Conservation (phyloP, 164 flowering plant species). For the Magnolia kwangsiensis region DNA sequence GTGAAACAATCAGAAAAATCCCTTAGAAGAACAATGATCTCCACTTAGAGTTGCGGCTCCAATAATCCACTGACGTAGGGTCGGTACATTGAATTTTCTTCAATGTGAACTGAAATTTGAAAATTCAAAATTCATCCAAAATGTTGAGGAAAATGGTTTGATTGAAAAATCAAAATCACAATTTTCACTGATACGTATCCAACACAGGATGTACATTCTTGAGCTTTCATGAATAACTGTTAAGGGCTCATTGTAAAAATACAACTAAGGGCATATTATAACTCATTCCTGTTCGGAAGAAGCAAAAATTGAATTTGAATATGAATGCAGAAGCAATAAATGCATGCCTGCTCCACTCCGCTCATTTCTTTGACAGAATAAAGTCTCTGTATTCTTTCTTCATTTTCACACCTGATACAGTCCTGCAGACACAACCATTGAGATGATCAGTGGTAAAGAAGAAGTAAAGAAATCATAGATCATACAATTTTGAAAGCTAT, state of each 20-base stretch:
- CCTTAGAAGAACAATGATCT: too few relatives aligned
- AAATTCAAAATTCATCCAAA: not conserved
- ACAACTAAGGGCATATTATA: conserved; percentile 16
- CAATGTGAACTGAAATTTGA: not conserved
- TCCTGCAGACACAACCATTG: conserved; percentile 50
- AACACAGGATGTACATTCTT: not conserved
- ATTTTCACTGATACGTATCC: too few relatives aligned
- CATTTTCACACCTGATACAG: conserved; percentile 94
- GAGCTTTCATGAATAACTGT: not conserved
- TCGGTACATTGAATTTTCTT: too few relatives aligned
- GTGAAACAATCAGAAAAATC: too few relatives aligned
- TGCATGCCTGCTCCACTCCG: not conserved
- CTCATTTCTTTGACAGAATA: conserved; percentile 73
- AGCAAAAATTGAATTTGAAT: conserved; percentile 44
- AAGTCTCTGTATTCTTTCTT: conserved; percentile 94
- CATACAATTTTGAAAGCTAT: not conserved
- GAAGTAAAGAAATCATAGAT: not conserved
- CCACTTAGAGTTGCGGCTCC: too few relatives aligned
- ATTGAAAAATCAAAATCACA: conserved; percentile 1
- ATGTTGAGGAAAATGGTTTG: not conserved
- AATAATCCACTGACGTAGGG: too few relatives aligned
- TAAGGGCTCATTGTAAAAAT: not conserved
- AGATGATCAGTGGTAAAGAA: not conserved
- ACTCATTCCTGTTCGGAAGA: conserved; percentile 14
- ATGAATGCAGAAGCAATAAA: conserved; percentile 1